These are phyloP conservation scores for Plasmodium falciparum DNA, from an alignment of 169 alveolate genomes.

Conservation along the genomic window DNA sequence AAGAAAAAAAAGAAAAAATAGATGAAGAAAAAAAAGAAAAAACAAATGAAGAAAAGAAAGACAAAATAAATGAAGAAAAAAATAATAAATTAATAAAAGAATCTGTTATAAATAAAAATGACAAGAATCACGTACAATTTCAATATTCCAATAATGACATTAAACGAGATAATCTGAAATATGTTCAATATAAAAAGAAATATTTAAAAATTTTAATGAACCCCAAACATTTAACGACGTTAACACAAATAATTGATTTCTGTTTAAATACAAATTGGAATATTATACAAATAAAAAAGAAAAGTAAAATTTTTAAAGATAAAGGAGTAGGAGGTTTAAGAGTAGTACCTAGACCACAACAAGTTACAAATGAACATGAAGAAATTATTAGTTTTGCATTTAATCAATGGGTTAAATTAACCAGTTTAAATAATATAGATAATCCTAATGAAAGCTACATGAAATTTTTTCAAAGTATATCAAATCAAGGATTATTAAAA, in stretches of 20 bases:
- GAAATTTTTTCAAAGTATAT: conserved; percentile 89
- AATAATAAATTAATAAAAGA: background rate
- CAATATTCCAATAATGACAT: background rate
- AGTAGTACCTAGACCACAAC: conserved; percentile 81
- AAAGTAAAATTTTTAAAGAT: conserved; percentile 33
- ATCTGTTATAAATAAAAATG: no score
- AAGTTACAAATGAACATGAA: conserved; percentile 82
- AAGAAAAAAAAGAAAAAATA: no score
- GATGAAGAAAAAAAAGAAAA: background rate
- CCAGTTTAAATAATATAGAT: conserved; percentile 77
- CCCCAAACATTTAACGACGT: conserved; percentile 58
- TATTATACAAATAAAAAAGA: conserved; percentile 47
- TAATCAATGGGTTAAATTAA: conserved; percentile 83
- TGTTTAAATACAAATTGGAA: conserved; percentile 72
- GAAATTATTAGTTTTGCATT: conserved; percentile 79
- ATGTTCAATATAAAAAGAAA: background rate
- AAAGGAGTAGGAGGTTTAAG: conserved; percentile 86
- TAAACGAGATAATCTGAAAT: background rate
- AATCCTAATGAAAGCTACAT: conserved; percentile 80
- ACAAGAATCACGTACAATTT: no score
- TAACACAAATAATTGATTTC: conserved; percentile 70
- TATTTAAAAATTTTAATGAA: conserved; percentile 49
- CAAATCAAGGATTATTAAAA: conserved; percentile 89
- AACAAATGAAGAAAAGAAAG: background rate
- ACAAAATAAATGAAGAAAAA: background rate